Base-by-base conservation (phyloP, 2,329 filamentous ascomycete species). In the Fonsecaea nubica region DNA sequence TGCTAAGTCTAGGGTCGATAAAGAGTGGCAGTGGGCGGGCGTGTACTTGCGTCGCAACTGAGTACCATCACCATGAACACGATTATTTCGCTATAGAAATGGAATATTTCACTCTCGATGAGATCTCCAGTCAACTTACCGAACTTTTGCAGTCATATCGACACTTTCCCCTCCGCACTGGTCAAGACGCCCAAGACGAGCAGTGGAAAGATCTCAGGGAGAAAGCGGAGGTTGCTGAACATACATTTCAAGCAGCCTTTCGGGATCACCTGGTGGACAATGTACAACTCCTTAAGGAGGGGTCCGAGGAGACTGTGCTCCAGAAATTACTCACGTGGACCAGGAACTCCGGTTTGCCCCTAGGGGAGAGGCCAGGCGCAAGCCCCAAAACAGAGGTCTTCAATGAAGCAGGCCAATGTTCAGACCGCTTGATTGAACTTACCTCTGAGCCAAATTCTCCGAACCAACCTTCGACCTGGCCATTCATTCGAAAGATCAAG, bases 81-180 rank as follows among this genome's bases (percentile, higher is more conserved):
- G 38, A 4, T 4, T 33, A 57, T 36, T 63, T 63, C 45, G 40
- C 52, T 40, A 36, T 63, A n/a, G 61, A 63, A 21, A 21, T 58
- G 12, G 52, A 63, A 63, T 63, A 63, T 36, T 63, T 63, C 61
- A 63, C 61, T 15, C 13, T n/a, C 25, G 61, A 63, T 13, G 52
- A 63, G 38, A 36, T 63, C 50, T 53, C 25, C 12, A 30, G 52
- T 21, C 61, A 58, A 33, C 36, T 63, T 7, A 63, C 53, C 30
- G 61, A 63, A 32, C 61, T 63, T 35, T 21, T 63, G 13, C 61
- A 50, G 52, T 50, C 61, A 48, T 63, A 63, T 53, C 61, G 61
- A 58, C n/a, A n/a, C 25, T 33, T 58, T 38, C 53, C 58, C 38
- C 53, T 63, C 8, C 50, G 33, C 8, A 4, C 13, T 50, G 38